Conservation (phyloP, 345 rosid species). For the Balakata baccata region DNA sequence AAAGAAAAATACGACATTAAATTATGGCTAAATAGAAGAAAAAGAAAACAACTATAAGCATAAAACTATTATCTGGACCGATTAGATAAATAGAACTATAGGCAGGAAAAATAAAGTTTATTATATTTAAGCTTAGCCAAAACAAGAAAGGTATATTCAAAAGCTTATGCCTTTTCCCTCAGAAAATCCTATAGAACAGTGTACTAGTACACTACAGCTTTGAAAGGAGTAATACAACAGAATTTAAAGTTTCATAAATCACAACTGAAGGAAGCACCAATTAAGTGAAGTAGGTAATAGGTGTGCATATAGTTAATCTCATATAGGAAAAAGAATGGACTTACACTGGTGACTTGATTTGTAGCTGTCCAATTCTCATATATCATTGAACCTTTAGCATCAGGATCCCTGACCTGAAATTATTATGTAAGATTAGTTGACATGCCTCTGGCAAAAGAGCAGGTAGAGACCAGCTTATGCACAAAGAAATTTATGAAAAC, state of each 20-base stretch:
- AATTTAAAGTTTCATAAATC: neutral
- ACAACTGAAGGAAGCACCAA: neutral
- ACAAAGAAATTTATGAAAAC: slow-evolving; percentile 1
- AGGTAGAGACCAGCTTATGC: neutral
- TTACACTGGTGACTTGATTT: slow-evolving; percentile 42
- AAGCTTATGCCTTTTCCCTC: too few relatives aligned
- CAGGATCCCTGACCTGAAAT: slow-evolving; percentile 80
- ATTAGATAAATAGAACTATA: too few relatives aligned
- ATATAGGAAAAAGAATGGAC: neutral
- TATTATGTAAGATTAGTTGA: neutral
- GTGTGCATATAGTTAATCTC: too few relatives aligned
- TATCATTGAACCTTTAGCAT: slow-evolving; percentile 47
- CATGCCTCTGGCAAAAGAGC: neutral
- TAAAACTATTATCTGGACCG: too few relatives aligned
- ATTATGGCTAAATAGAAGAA: neutral
- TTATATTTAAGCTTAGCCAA: too few relatives aligned
- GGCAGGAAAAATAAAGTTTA: too few relatives aligned
- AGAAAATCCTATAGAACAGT: too few relatives aligned
- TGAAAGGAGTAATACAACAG: too few relatives aligned
- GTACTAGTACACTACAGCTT: too few relatives aligned
- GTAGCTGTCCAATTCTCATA: slow-evolving; percentile 60
- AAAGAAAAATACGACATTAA: too few relatives aligned
- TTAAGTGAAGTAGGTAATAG: neutral
- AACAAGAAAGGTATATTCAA: too few relatives aligned
- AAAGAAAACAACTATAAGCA: too few relatives aligned